Conservation (phyloP, 306 rosid species). For the Lotus japonicus region DNA sequence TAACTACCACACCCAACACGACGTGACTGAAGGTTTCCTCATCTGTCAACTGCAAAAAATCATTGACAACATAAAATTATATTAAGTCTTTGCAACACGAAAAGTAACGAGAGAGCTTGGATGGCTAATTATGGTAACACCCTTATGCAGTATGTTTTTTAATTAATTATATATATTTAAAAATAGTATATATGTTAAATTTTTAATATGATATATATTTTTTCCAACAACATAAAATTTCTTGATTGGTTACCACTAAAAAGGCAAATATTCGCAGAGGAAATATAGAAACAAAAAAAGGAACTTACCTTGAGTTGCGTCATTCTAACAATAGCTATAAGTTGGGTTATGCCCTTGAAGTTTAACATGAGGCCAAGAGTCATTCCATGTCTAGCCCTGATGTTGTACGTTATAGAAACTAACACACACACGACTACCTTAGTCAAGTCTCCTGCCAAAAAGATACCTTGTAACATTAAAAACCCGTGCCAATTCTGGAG, state of each 20-base stretch:
- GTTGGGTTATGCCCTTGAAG: conserved; percentile 39
- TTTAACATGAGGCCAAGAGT: conserved; percentile 38
- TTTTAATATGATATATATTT: no score
- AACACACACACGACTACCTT: conserved; percentile 22
- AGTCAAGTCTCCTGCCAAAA: not conserved
- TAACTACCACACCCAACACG: conserved; percentile 8
- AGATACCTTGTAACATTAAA: conserved; percentile 1
- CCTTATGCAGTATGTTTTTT: no score
- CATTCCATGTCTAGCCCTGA: conserved; percentile 21
- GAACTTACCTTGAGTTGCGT: conserved; percentile 1
- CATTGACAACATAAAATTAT: no score
- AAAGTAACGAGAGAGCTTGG: no score
- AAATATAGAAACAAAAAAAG: no score
- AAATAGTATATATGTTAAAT: no score
- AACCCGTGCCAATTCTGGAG: not conserved
- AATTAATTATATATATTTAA: no score
- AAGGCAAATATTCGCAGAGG: no score
- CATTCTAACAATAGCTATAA: conserved; percentile 8
- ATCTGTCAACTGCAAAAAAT: conserved; percentile 30
- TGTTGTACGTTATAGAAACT: conserved; percentile 23
- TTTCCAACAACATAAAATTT: no score
- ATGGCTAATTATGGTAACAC: no score
- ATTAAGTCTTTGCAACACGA: no score
- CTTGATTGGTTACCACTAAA: no score
- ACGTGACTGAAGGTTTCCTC: conserved; percentile 13